Percentiles rank a stretch among this genome's conserved stretches.
Evolutionary conservation across 208 protist species (phyloP).

Genomic region (Wallacemonas sp.): DNA sequence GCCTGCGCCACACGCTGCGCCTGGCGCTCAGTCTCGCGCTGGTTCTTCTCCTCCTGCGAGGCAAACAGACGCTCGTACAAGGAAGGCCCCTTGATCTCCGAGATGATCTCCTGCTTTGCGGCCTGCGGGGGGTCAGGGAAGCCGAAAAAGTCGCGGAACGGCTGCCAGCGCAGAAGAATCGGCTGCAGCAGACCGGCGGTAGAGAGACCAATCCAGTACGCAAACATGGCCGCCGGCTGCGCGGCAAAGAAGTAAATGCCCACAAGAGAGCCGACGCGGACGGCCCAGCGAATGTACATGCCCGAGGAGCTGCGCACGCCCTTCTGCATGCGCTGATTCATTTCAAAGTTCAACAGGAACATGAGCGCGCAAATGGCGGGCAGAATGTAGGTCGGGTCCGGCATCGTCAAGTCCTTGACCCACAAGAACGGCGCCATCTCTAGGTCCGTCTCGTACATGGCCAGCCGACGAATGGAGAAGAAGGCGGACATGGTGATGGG

Average conservation of each 20-base stretch:
- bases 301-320: slow-evolving; percentile 69
- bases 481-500: slow-evolving; percentile 86
- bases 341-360: slow-evolving; percentile 90
- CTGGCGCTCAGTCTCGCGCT: slow-evolving; percentile 49
- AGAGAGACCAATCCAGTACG: slow-evolving; percentile 90
- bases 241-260: slow-evolving; percentile 81
- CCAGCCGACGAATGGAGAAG: slow-evolving; percentile 77
- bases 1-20: slow-evolving; percentile 34
- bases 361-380: slow-evolving; percentile 79
- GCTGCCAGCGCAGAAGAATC: slow-evolving; percentile 81
- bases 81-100: slow-evolving; percentile 61
- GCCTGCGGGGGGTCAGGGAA: slow-evolving; percentile 85
- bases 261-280: slow-evolving; percentile 58
- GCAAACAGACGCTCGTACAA: slow-evolving; percentile 78
- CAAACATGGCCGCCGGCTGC: slow-evolving; percentile 87
- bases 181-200: slow-evolving; percentile 82
- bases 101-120: slow-evolving; percentile 62
- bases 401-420: slow-evolving; percentile 85
- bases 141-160: slow-evolving; percentile 80
- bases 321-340: slow-evolving; percentile 87
- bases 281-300: slow-evolving; percentile 83
- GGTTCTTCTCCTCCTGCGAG: slow-evolving; percentile 55
- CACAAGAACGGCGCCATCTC: slow-evolving; percentile 86
- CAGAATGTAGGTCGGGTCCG: slow-evolving; percentile 81
- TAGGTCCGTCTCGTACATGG: slow-evolving; percentile 84